Base-by-base conservation (phyloP, 2,329 filamentous ascomycete species). In the Beauveria sp. region DNA sequence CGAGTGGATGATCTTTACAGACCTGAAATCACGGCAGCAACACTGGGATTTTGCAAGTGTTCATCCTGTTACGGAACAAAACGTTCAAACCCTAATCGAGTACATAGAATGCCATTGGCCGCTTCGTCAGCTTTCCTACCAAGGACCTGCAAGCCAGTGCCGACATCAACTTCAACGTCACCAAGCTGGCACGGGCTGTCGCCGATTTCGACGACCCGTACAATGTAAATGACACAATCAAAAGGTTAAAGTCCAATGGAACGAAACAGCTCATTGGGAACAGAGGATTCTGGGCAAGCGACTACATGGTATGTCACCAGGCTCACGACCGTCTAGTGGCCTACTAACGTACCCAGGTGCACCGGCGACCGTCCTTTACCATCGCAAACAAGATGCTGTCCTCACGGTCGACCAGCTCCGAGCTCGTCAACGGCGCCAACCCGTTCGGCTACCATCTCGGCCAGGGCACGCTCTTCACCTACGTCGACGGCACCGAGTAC, bases 401-500 rank as follows among this genome's bases (percentile, higher is more conserved):
- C 30, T 61, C 46, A 3, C 56, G 65, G 3, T 66, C 64, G 5
- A 28, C 60, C n/a, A 68, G 63, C 56, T 65, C 67, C 0, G 67
- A 68, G 54, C 34, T 54, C 24, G 63, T 65, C 30, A 68, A 67
- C 41, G 58, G 63, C n/a, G 67, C 66, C 9, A 67, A 68, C 41
- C 65, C 66, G 0, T 61, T 64, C 48, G 66, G 61, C 20, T 66
- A 66, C 43, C 65, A 68, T 52, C 62, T 68, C 26, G 66, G 67
- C 22, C 67, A 68, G 53, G 67, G 67, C 47, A 67, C 65, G 2
- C 50, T 68, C 2, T 68, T 66, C 59, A 62, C 63, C 2, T 65
- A 67, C 24, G 66, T 67, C n/a, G 56, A 61, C n/a, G 67, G 67
- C 26, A 63, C 62, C 57, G 66, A 68, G 60, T 67, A 68, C 63